A percentile compares a stretch with the other conserved stretches of the same genome.
Conservation (phyloP, 2,329 filamentous ascomycete species). For the Geosmithia flava region DNA sequence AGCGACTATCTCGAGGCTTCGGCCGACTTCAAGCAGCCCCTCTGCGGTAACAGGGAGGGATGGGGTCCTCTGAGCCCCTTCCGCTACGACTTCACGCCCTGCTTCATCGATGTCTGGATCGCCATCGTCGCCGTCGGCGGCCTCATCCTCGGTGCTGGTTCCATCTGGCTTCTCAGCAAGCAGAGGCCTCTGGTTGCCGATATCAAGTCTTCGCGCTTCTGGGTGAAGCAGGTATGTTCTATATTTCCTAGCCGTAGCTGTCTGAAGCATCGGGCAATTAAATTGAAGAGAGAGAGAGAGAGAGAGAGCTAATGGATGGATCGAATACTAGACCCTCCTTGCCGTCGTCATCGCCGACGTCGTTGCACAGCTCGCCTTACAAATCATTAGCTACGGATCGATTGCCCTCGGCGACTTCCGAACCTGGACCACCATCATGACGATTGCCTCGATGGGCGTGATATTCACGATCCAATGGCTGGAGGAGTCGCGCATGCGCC, state of each 20-base stretch:
- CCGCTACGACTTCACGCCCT: conserved; percentile 91
- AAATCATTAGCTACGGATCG: conserved; percentile 55
- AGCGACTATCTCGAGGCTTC: conserved; percentile 47
- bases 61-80: conserved; percentile 87
- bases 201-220: conserved; percentile 84
- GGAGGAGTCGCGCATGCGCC: conserved; percentile 71
- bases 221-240: conserved; percentile 66
- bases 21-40: conserved; percentile 44
- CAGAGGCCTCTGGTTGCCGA: conserved; percentile 54
- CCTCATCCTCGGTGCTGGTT: conserved; percentile 61
- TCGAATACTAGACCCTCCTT: conserved; percentile 37
- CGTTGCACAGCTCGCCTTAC: conserved; percentile 60
- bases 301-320: not conserved
- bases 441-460: conserved; percentile 58
- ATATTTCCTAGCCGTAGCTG: too few species aligned
- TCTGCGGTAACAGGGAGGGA: conserved; percentile 83
- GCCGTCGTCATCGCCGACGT: conserved; percentile 56
- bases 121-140: conserved; percentile 68
- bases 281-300: not conserved
- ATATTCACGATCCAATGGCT: conserved; percentile 74
- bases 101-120: conserved; percentile 90
- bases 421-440: conserved; percentile 68
- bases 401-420: conserved; percentile 74
- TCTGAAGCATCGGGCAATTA: too few species aligned
- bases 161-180: conserved; percentile 67